phyloP scores from a whole-genome alignment of 345 rosid genomes.

The Garcia nutans region DNA sequence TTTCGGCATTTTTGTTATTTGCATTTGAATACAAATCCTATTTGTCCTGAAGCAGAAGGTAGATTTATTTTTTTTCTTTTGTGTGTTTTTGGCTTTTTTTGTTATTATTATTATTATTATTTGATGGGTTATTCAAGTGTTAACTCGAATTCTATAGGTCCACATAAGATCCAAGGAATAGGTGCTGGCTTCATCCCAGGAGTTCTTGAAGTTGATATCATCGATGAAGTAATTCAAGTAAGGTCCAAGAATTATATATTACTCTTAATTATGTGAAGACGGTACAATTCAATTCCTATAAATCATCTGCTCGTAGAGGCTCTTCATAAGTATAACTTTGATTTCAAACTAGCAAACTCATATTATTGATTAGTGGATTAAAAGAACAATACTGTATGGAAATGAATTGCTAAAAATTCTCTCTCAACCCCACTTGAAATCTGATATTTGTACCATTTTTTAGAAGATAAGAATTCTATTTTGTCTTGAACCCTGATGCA shows the following conservation, averaged over 20 bases:
- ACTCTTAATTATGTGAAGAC: background rate
- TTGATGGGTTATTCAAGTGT: background rate
- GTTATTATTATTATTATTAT: background rate
- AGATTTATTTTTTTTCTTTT: background rate
- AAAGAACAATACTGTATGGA: background rate
- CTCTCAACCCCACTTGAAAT: background rate
- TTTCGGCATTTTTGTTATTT: background rate
- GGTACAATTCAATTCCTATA: background rate
- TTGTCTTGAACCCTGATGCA: background rate
- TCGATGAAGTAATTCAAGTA: slow-evolving; percentile 88
- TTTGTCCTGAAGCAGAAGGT: too few species aligned
- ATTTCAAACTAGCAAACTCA: background rate
- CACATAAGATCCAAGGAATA: slow-evolving; percentile 95
- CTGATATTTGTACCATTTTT: background rate
- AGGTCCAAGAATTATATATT: slow-evolving; percentile 8
- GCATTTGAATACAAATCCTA: too few species aligned
- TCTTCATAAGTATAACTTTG: background rate
- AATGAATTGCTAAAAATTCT: background rate
- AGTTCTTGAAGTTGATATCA: slow-evolving; percentile 60
- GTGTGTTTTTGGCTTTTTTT: background rate
- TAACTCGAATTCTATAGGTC: slow-evolving; percentile 40
- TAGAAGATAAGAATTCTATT: background rate
- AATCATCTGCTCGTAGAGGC: background rate
- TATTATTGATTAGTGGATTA: background rate
- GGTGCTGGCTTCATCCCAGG: slow-evolving; percentile 89